Evolutionary conservation across 192 early-diverging fungal genomes (phyloP).

Genomic region (Linnemannia hyalina): DNA sequence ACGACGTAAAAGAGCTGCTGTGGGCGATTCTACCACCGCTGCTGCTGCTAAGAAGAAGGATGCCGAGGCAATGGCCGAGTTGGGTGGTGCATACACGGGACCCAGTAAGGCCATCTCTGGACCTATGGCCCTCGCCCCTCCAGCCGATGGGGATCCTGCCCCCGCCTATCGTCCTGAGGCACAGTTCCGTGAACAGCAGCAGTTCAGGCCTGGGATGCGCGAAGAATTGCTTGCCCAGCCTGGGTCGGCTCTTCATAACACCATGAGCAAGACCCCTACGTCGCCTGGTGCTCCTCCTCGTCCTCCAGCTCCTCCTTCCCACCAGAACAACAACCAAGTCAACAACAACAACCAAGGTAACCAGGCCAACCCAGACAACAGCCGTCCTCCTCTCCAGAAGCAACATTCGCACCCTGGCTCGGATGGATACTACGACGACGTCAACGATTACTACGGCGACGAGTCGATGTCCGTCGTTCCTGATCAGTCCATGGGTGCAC

Average conservation of each 20-base stretch:
- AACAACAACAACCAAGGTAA: conserved; percentile 12
- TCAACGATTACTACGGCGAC: conserved; percentile 30
- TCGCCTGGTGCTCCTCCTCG: background rate
- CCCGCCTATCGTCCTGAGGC: conserved; percentile 44
- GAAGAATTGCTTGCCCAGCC: conserved; percentile 48
- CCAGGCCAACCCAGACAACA: background rate
- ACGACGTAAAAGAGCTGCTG: conserved; percentile 31
- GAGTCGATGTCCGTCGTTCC: background rate
- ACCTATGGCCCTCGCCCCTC: conserved; percentile 45
- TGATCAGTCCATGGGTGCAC: conserved; percentile 26
- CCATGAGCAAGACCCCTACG: background rate
- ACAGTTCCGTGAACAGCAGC: conserved; percentile 49
- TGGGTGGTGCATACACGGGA: background rate
- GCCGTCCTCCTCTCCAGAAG: background rate
- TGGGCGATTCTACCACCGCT: conserved; percentile 1
- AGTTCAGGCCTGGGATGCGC: conserved; percentile 46
- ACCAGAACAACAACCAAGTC: background rate
- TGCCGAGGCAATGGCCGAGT: background rate
- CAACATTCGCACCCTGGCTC: background rate
- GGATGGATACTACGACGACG: conserved; percentile 29
- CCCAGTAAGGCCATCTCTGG: conserved; percentile 33
- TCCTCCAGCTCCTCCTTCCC: background rate
- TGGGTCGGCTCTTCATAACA: conserved; percentile 17
- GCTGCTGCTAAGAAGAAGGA: background rate
- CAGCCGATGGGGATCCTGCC: conserved; percentile 9